Conservation (phyloP, 495 filamentous ascomycete species). For the Neurospora sp. region DNA sequence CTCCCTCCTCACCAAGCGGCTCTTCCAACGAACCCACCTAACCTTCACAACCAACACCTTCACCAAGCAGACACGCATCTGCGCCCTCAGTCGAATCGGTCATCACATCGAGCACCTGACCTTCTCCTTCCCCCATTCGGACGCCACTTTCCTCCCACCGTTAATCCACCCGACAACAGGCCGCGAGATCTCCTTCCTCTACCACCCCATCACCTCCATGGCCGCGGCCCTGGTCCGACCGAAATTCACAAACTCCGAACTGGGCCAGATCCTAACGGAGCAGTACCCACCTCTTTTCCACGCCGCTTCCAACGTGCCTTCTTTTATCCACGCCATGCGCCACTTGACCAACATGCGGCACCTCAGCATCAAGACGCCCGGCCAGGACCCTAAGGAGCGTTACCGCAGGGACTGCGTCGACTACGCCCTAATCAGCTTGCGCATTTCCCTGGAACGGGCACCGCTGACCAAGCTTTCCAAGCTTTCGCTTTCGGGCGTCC, state of each 20-base stretch:
- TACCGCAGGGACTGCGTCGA: slow-evolving; percentile 68
- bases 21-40: slow-evolving; percentile 46
- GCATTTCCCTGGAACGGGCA: slow-evolving; percentile 63
- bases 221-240: slow-evolving; percentile 37
- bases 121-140: slow-evolving; percentile 59
- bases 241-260: slow-evolving; percentile 53
- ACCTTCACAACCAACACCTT: slow-evolving; percentile 63
- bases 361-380: slow-evolving; percentile 61
- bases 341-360: slow-evolving; percentile 54
- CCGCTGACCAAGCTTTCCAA: slow-evolving; percentile 48
- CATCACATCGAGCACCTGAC: slow-evolving; percentile 59
- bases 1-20: slow-evolving; percentile 40
- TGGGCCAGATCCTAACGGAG: slow-evolving; percentile 62
- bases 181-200: slow-evolving; percentile 63
- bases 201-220: slow-evolving; percentile 54
- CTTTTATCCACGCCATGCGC: slow-evolving; percentile 61
- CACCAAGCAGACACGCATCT: slow-evolving; percentile 54
- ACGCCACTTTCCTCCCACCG: slow-evolving; percentile 65
- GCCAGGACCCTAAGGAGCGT: slow-evolving; percentile 52
- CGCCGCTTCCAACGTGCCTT: slow-evolving; percentile 69
- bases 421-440: slow-evolving; percentile 70
- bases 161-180: slow-evolving; percentile 61
- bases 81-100: slow-evolving; percentile 61
- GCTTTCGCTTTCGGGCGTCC: slow-evolving; percentile 56
- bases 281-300: slow-evolving; percentile 79